Conservation (phyloP, 352 stramenopile genomes). For the Phytophthora constricta region DNA sequence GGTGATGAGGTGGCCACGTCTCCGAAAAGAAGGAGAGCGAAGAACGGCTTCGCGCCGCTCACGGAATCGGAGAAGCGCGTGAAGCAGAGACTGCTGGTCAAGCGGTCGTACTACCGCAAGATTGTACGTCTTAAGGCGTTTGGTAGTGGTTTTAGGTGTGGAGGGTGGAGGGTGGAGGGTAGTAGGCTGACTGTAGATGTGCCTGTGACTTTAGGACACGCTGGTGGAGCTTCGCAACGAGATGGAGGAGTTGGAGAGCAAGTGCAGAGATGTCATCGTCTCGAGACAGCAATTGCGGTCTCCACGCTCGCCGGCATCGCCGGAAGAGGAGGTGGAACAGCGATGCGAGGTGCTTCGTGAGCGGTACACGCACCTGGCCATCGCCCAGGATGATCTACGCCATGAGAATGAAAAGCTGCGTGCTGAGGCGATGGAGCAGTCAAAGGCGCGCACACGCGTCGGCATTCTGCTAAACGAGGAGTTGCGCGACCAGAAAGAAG, state of each 20-base stretch:
- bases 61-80: slow-evolving; percentile 67
- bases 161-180: neutral
- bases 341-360: slow-evolving; percentile 53
- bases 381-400: slow-evolving; percentile 61
- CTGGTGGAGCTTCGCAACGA: slow-evolving; percentile 59
- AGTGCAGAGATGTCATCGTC: slow-evolving; percentile 51
- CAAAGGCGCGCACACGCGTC: slow-evolving; percentile 57
- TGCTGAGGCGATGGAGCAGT: slow-evolving; percentile 58
- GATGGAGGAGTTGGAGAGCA: slow-evolving; percentile 54
- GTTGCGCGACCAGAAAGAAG: slow-evolving; percentile 47
- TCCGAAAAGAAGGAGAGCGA: slow-evolving; percentile 21
- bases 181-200: neutral
- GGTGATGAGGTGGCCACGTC: slow-evolving; percentile 5
- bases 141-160: neutral
- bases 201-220: slow-evolving; percentile 49
- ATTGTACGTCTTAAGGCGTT: slow-evolving; percentile 48
- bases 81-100: slow-evolving; percentile 75
- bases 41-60: slow-evolving; percentile 43
- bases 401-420: slow-evolving; percentile 68
- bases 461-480: slow-evolving; percentile 68
- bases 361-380: slow-evolving; percentile 55
- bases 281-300: slow-evolving; percentile 24
- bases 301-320: slow-evolving; percentile 8
- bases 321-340: slow-evolving; percentile 15
- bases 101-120: slow-evolving; percentile 79